phyloP scores from a whole-genome alignment of 768 basidiomycete species.

The Collybia nuda region DNA sequence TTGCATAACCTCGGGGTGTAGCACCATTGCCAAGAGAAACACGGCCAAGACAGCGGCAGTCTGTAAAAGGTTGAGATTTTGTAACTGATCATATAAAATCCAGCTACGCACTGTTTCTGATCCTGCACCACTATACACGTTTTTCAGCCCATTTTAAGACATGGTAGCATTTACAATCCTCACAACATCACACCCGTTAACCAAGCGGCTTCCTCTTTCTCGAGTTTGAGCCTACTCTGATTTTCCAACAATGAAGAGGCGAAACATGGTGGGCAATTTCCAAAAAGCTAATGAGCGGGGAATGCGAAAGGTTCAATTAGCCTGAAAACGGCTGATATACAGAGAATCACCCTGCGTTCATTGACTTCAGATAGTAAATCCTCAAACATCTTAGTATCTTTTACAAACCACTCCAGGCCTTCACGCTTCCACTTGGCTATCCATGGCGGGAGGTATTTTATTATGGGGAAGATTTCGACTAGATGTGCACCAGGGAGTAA shows the following conservation, averaged over 20 bases:
- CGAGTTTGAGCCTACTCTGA: background rate
- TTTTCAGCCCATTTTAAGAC: background rate
- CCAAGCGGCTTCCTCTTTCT: background rate
- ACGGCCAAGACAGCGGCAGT: background rate
- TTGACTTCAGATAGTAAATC: background rate
- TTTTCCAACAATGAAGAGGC: background rate
- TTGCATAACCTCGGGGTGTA: constrained; percentile 2
- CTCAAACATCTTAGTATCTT: background rate
- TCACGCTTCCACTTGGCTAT: constrained; percentile 4
- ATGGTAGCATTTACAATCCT: background rate
- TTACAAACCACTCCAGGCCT: background rate
- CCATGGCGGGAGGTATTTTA: constrained; percentile 1
- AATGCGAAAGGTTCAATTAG: background rate
- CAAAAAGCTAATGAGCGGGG: background rate
- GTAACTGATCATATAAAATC: no score
- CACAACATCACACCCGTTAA: background rate
- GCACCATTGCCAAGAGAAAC: constrained; percentile 1
- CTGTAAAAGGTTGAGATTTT: no score
- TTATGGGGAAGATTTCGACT: constrained; percentile 1
- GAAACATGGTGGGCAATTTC: background rate
- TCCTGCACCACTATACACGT: background rate
- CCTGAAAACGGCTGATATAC: background rate
- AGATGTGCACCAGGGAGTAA: background rate
- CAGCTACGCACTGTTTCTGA: background rate
- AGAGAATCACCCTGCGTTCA: background rate